Conservation (phyloP, 176 grass and related monocot genomes). For the Hordeum marinum region DNA sequence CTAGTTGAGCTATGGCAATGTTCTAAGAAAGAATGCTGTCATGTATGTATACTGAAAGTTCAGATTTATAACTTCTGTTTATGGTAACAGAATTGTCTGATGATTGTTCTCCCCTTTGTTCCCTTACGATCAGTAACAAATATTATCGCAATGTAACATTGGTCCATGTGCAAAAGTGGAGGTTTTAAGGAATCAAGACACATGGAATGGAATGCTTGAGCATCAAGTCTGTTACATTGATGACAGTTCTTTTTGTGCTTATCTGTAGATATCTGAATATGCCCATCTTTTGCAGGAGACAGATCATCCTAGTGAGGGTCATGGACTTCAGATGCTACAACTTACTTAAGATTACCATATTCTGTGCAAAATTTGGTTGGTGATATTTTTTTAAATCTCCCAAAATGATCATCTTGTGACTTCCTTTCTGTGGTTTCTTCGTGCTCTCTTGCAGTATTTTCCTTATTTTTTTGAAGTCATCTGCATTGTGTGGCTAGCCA, state of each 20-base stretch:
- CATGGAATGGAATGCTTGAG: slow-evolving; percentile 21
- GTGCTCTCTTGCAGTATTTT: background rate
- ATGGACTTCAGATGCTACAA: slow-evolving; percentile 2
- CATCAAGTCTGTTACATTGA: slow-evolving; percentile 20
- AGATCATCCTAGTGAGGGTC: background rate
- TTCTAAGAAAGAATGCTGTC: slow-evolving; percentile 25
- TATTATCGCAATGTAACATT: background rate
- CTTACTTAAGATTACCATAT: background rate
- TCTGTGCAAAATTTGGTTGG: background rate
- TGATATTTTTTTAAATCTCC: background rate
- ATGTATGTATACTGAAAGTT: slow-evolving; percentile 31
- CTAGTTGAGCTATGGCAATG: slow-evolving; percentile 23
- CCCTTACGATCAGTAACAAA: background rate
- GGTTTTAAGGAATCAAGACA: slow-evolving; percentile 17
- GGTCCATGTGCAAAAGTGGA: slow-evolving; percentile 11
- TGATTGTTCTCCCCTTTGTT: background rate
- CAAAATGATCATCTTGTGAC: background rate
- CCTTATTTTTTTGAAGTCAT: background rate
- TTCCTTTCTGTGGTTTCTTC: background rate
- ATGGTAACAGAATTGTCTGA: background rate
- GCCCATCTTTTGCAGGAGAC: background rate
- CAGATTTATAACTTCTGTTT: background rate
- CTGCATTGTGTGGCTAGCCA: background rate
- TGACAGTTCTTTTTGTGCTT: slow-evolving; percentile 15
- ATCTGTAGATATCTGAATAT: slow-evolving; percentile 25